These are phyloP conservation scores for Tremellales sp. DNA, from an alignment of 1,284 basidiomycete species.

Conservation along the genomic window DNA sequence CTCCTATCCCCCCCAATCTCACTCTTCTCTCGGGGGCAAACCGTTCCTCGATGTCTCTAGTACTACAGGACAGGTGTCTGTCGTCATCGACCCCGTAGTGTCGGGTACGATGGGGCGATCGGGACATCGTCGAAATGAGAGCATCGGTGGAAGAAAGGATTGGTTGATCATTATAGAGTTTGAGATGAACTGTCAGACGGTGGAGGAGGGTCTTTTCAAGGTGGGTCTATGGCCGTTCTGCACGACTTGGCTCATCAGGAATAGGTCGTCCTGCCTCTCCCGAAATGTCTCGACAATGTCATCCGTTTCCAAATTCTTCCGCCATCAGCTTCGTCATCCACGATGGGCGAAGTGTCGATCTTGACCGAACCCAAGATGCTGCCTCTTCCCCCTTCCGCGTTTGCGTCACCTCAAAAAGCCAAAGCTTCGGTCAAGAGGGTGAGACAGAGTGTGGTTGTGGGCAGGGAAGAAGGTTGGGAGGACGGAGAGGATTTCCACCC, in stretches of 20 bases:
- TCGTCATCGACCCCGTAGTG: slow-evolving; percentile 23
- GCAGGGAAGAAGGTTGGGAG: slow-evolving; percentile 35
- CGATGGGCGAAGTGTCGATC: slow-evolving; percentile 27
- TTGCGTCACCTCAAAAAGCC: slow-evolving; percentile 5
- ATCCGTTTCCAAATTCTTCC: slow-evolving; percentile 33
- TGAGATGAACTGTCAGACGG: slow-evolving; percentile 5
- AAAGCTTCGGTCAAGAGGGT: background rate
- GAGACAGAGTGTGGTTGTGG: background rate
- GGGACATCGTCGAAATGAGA: slow-evolving; percentile 1
- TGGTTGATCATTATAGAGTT: slow-evolving; percentile 38
- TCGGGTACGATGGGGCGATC: slow-evolving; percentile 1
- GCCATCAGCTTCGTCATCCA: slow-evolving; percentile 8
- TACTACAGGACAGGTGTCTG: slow-evolving; percentile 33
- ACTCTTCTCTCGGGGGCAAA: slow-evolving; percentile 2
- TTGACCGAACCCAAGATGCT: slow-evolving; percentile 36
- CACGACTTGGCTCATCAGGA: slow-evolving; percentile 1
- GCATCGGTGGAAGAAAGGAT: slow-evolving; percentile 23
- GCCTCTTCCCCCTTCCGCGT: slow-evolving; percentile 21
- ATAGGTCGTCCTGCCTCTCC: slow-evolving; percentile 25
- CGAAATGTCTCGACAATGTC: slow-evolving; percentile 41
- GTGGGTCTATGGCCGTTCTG: background rate
- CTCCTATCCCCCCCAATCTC: slow-evolving; percentile 1
- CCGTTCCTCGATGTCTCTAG: slow-evolving; percentile 34
- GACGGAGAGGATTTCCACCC: slow-evolving; percentile 31
- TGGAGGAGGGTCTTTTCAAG: background rate